A percentile compares a stretch with the other conserved stretches of the same genome.
Evolutionary conservation across 768 basidiomycete genomes (phyloP).

Genomic region (Amyloporia xantha): DNA sequence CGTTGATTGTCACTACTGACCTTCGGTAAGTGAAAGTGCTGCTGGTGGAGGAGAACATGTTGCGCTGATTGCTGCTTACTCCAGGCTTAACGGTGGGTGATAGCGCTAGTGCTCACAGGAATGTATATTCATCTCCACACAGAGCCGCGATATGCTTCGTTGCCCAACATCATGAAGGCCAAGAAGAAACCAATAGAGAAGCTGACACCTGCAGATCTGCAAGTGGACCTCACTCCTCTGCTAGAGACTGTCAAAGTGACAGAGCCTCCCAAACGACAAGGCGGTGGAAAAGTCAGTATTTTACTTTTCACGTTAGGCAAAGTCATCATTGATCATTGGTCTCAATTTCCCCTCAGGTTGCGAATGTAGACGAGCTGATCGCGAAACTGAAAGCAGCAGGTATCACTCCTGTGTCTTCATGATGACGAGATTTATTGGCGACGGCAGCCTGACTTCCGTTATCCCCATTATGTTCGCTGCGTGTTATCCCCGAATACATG

Average conservation of each 20-base stretch:
- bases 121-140: conserved; percentile 2
- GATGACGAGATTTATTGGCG: neutral
- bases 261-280: conserved; percentile 86
- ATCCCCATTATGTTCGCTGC: no score
- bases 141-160: conserved; percentile 97
- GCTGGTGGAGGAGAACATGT: neutral
- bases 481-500: no score
- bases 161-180: conserved; percentile 99
- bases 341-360: conserved; percentile 40
- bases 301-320: neutral
- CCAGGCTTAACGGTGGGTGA: conserved; percentile 64
- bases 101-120: neutral
- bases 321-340: neutral
- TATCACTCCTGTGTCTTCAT: conserved; percentile 23
- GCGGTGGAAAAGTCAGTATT: conserved; percentile 76
- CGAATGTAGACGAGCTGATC: conserved; percentile 83
- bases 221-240: conserved; percentile 74
- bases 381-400: conserved; percentile 88
- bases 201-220: conserved; percentile 69
- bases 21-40: conserved; percentile 52
- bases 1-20: conserved; percentile 88
- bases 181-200: conserved; percentile 97
- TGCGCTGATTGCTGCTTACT: neutral
- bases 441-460: no score
- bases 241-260: conserved; percentile 83